phyloP scores from a whole-genome alignment of 1,284 basidiomycete genomes.

The Rhodotorula mucilaginosa region DNA sequence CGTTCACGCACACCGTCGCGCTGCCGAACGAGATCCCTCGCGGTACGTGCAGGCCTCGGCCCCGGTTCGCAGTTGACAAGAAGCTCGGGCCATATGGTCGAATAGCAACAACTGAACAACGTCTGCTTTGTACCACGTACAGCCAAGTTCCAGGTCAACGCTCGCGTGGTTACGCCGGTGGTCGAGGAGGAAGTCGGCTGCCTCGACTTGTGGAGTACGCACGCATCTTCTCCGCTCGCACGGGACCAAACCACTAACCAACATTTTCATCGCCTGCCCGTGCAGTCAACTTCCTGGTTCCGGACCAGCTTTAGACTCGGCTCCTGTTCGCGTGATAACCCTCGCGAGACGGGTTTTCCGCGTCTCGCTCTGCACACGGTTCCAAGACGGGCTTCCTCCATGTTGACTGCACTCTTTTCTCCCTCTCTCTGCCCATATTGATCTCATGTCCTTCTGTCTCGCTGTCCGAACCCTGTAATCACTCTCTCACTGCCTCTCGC shows the following conservation, averaged over 20 bases:
- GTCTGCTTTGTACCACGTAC: neutral
- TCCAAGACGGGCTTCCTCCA: neutral
- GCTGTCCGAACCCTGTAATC: neutral
- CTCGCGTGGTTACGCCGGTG: conserved; percentile 64
- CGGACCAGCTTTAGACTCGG: conserved; percentile 19
- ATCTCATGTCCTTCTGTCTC: neutral
- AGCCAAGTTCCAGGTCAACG: conserved; percentile 82
- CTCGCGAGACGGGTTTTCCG: neutral
- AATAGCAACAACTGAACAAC: neutral
- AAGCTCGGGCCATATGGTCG: neutral
- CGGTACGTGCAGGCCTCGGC: conserved; percentile 56
- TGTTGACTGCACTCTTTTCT: no score
- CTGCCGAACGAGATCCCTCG: conserved; percentile 84
- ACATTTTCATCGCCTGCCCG: neutral
- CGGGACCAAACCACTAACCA: neutral
- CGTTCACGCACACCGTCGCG: conserved; percentile 71
- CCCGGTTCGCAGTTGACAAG: neutral
- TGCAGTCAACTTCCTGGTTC: conserved; percentile 57
- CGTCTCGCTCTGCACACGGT: neutral
- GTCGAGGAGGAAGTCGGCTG: conserved; percentile 72
- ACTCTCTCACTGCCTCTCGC: no score
- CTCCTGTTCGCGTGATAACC: neutral
- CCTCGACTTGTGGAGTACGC: conserved; percentile 59
- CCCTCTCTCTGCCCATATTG: neutral
- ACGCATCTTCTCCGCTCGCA: neutral